Base-by-base conservation (phyloP, 1,284 basidiomycete species). In the Leccinum insolens region DNA sequence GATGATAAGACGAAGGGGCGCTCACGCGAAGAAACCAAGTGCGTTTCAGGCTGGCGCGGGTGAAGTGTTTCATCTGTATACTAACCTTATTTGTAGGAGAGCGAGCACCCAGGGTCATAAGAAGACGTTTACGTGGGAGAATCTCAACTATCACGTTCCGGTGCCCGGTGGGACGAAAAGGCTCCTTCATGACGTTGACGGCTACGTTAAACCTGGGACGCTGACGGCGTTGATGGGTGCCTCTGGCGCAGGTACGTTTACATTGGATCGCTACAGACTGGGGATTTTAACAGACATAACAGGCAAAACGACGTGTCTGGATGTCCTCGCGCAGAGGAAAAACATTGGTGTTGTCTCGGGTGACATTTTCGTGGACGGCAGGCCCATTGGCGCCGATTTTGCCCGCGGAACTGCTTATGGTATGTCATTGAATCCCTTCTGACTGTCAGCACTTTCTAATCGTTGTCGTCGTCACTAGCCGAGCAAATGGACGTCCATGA, bases 401-500 rank as follows among this genome's bases (percentile, higher is more conserved):
- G 83, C 91, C 17, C 84, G 89, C 58, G 87, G 89, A 57, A 93
- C 90, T 28, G 93, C 93, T 41, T 95, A 95, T 77, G 89, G 89
- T 86, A 62, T 15, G 67, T 4, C 31, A 71, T 73, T 12, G 73
- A 0, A 1, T 0, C 52, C 52, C 0, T 74, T 65, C 70, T 22
- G 6, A 34, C 64, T 11, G 76, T 80, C 14, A 70, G 80, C 20
- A 3, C 12, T 4, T 59, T 37, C 49, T 74, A 12, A 73, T n/a
- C 4, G 15, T 4, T 28, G 60, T 67, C 20, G 7, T 58, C 17
- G 8, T n/a, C 25, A 22, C 46, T 49, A 93, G 93, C 92, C 44
- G 92, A 95, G 75, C 94, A 95, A 80, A 90, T 92, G 87, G 95
- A 96, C 74, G 89, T 92, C 2, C 95, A 96, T 77, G 93, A 95